A percentile compares a stretch with the other conserved stretches of the same genome.
phyloP scores from a whole-genome alignment of 495 filamentous ascomycete species.

The Xylaria telfairii region DNA sequence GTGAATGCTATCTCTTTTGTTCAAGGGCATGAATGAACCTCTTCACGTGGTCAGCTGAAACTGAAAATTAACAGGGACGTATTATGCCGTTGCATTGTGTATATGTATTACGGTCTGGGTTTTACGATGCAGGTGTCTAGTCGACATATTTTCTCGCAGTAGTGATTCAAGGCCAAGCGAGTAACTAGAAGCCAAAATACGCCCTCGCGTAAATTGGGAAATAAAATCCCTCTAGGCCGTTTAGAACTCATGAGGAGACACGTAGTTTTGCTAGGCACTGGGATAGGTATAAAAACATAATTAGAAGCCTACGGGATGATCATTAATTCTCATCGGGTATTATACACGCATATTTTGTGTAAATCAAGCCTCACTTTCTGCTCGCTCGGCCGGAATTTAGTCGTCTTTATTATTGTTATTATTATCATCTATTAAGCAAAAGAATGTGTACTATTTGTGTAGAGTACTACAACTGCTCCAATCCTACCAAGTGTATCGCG shows the following conservation, averaged over 20 bases:
- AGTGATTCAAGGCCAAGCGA: neutral
- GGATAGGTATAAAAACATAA: neutral
- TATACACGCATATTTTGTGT: neutral
- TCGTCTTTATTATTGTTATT: neutral
- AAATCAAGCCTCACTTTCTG: neutral
- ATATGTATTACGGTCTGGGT: neutral
- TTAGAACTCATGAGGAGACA: neutral
- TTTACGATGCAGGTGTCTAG: neutral
- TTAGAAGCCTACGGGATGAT: neutral
- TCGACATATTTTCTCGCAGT: neutral
- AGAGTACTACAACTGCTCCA: constrained; percentile 6
- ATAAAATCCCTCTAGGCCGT: neutral
- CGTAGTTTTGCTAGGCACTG: neutral
- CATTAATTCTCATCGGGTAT: neutral
- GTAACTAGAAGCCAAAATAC: neutral
- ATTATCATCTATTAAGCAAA: neutral
- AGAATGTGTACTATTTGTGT: constrained; percentile 9
- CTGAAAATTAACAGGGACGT: neutral
- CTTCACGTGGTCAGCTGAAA: neutral
- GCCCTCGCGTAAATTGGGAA: neutral
- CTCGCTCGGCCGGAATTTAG: neutral
- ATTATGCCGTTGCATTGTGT: neutral
- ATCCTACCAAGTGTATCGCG: neutral
- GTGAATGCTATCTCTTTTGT: neutral
- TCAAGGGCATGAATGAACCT: neutral